phyloP scores from a whole-genome alignment of 148 eudicot genomes.

The Chenopodium album region DNA sequence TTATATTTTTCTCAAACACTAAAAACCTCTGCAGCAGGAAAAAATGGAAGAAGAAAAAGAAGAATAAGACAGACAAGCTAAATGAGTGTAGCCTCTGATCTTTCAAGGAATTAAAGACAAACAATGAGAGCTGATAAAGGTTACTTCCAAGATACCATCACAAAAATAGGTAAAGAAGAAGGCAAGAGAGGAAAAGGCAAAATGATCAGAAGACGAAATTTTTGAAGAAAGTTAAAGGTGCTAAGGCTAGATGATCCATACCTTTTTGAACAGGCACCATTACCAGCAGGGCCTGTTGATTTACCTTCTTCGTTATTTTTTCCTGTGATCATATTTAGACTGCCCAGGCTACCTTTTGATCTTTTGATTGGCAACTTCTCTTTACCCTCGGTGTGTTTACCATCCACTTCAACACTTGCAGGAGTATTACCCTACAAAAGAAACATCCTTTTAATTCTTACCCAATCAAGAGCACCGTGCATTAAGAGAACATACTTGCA shows the following conservation, averaged over 20 bases:
- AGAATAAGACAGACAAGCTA: not conserved
- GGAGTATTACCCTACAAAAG: slow-evolving; percentile 58
- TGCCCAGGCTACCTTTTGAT: slow-evolving; percentile 91
- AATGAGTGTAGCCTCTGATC: not conserved
- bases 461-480: not conserved
- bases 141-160: not conserved
- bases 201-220: not conserved
- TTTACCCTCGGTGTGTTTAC: slow-evolving; percentile 79
- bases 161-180: not conserved
- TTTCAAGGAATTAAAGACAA: not conserved
- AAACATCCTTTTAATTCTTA: slow-evolving; percentile 20
- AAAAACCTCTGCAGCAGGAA: not conserved
- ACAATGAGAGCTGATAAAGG: not conserved
- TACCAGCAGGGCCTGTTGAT: slow-evolving; percentile 57
- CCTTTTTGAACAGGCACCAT: slow-evolving; percentile 89
- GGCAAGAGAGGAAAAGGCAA: not conserved
- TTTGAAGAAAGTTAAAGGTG: not conserved
- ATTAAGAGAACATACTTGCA: not conserved
- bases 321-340: slow-evolving; percentile 92
- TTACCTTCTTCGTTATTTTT: slow-evolving; percentile 69
- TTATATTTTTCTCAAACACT: not conserved
- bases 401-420: slow-evolving; percentile 64
- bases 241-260: slow-evolving; percentile 24
- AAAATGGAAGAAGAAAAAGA: not conserved
- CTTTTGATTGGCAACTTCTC: slow-evolving; percentile 94